Evolutionary conservation across 495 filamentous ascomycete species (phyloP), one percentile per base, ranked within the genome.

Genomic region (Xanthoparmelia taractica): DNA sequence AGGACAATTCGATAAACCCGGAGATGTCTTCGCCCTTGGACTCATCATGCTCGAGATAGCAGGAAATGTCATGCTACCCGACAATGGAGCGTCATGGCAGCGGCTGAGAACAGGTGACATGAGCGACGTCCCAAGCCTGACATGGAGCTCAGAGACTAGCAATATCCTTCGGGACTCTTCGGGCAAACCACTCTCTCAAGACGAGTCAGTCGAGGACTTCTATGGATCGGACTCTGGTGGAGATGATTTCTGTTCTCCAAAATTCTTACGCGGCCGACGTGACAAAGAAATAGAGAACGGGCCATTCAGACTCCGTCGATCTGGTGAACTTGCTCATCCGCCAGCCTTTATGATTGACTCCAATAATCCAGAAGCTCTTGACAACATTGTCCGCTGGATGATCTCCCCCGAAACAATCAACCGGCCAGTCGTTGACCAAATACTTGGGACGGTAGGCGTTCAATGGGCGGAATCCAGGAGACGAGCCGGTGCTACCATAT

Each of bases 1-100:
- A 69, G 92, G 89, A 41, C 82, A 85, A 61, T 91, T 85, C 69
- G 92, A 96, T 74, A 94, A 94, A 70, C 88, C 94, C 5, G 86
- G 89, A 48, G 94, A 98, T 73, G 84, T 98, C 43, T 98, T 97
- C 74, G 88, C 93, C 4, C 82, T 98, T 27, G 94, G 94, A 37
- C 80, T 97, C 63, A 93, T 97, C 70, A 88, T 97, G 73, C 83
- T 96, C 45, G 94, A 98, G 76, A 91, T 91, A 68, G 92, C 91
- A 13, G 89, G 89, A 47, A 98, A 98, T 65, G 87, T 94, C 38
- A 85, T 88, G 63, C 84, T 97, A 12, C 94, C 94, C 0, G 92
- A 96, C 60, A 96, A 97, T 69, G 94, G 94, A 52, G 79, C 85
- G 13, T 87, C 85, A 23, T 98, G 94, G 94, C 86, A 90, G 69